Evolutionary conservation across 495 filamentous ascomycete genomes (phyloP).

Genomic region (Annulohypoxylon bovei): DNA sequence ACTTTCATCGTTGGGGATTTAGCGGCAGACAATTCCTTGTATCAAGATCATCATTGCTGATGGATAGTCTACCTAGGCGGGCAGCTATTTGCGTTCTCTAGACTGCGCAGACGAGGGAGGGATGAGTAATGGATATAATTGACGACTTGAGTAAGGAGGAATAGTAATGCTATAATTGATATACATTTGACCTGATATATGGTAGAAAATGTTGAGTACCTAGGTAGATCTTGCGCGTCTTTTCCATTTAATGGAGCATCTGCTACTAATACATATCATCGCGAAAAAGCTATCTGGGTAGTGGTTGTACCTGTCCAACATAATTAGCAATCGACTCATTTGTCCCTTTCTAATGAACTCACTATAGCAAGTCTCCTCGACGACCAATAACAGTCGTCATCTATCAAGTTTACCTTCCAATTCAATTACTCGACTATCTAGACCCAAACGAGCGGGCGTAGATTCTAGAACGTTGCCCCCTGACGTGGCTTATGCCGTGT

Average conservation of each 20-base stretch:
- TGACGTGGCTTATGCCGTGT: conserved; percentile 21
- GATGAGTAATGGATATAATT: neutral
- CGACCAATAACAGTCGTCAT: neutral
- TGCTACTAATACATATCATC: no score
- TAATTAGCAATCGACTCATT: no score
- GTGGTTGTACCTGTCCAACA: no score
- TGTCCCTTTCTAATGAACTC: neutral
- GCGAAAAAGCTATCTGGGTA: no score
- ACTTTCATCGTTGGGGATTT: conserved; percentile 70
- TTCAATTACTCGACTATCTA: no score
- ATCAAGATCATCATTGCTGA: conserved; percentile 35
- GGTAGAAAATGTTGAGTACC: neutral
- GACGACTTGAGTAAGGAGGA: neutral
- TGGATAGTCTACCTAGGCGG: no score
- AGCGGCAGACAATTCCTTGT: conserved; percentile 29
- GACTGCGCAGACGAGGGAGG: neutral
- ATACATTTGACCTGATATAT: neutral
- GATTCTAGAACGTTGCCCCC: neutral
- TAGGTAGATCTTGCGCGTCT: neutral
- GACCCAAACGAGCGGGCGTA: neutral
- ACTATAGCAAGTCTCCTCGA: neutral
- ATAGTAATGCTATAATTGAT: neutral
- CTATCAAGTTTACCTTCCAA: no score
- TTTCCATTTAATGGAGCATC: neutral
- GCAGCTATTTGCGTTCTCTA: neutral